Evolutionary conservation across 192 early-diverging fungal species (phyloP), one percentile per base, ranked within the genome.

Genomic region (Phycomyces blakesleeanus): DNA sequence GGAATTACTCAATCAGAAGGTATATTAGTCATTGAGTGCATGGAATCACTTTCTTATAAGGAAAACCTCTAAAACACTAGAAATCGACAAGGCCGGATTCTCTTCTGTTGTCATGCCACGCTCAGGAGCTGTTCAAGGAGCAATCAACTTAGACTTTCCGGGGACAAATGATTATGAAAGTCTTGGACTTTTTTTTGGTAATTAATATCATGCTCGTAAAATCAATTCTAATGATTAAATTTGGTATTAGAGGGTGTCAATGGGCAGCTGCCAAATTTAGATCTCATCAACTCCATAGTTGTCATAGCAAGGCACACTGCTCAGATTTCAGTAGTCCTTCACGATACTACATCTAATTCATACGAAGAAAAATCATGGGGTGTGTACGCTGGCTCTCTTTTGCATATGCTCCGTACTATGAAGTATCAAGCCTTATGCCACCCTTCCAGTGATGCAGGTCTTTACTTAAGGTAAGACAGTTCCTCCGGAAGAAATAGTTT

Each of bases 211-310:
- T 53, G 11, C 20, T 37, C 10, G 11, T 44, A 51, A 0, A 9
- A 5, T 4, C 12, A 47, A 34, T 15, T 59, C 29, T 51, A 49
- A 47, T 21, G 14, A 1, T 16, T 25, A 24, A 50, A 15, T 34
- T 27, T 51, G 42, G 20, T 54, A 16, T 42, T 61, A 85, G 87
- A 85, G 80, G 93, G 96, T 6, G 82, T 93, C 16, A 92, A 92
- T 70, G 96, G 96, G 4, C 92, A 94, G 71, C 81, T 94, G 42
- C 87, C 93, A 15, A 98, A 98, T 70, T 83, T 95, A 29, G 96
- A 98, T 72, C 78, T 94, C 58, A 80, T 95, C 61, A 93, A 92
- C 40, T 90, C 89, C 0, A 78, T 93, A 16, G 79, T 83, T 18
- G 62, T 74, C 22, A 82, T 89, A 20, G 74, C 85, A 25, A 66